Evolutionary conservation across 805 yeast genomes (phyloP).

Genomic region (Wickerhamiella siamensis): DNA sequence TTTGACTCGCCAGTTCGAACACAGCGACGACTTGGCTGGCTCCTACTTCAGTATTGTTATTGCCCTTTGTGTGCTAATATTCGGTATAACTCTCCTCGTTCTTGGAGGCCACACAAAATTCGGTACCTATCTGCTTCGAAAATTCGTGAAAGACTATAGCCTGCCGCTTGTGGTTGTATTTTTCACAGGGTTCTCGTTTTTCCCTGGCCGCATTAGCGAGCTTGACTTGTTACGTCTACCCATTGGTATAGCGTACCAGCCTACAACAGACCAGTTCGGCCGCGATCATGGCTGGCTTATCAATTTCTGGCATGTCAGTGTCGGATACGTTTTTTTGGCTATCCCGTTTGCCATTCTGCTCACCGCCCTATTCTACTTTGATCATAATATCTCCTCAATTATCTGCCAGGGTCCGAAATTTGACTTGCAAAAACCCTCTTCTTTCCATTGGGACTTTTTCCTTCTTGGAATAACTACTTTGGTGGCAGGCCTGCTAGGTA

Average conservation of each 20-base stretch:
- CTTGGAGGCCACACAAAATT: conserved; percentile 52
- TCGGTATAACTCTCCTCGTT: conserved; percentile 49
- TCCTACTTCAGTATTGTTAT: conserved; percentile 68
- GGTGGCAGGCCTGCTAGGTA: conserved; percentile 69
- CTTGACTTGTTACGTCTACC: conserved; percentile 52
- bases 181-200: conserved; percentile 86
- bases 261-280: conserved; percentile 35
- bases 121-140: conserved; percentile 45
- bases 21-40: conserved; percentile 24
- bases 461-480: conserved; percentile 79
- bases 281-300: conserved; percentile 56
- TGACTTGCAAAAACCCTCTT: conserved; percentile 71
- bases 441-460: conserved; percentile 87
- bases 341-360: conserved; percentile 81
- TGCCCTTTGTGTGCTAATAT: conserved; percentile 58
- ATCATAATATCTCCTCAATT: conserved; percentile 85
- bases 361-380: conserved; percentile 79
- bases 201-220: conserved; percentile 59
- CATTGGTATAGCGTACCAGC: conserved; percentile 55
- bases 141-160: conserved; percentile 71
- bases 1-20: conserved; percentile 49
- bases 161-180: conserved; percentile 73
- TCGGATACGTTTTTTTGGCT: conserved; percentile 72
- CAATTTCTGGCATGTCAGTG: conserved; percentile 60
- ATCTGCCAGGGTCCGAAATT: conserved; percentile 80